These are phyloP conservation scores for Lotus japonicus DNA, from an alignment of 306 rosid genomes.

Conservation along the genomic window DNA sequence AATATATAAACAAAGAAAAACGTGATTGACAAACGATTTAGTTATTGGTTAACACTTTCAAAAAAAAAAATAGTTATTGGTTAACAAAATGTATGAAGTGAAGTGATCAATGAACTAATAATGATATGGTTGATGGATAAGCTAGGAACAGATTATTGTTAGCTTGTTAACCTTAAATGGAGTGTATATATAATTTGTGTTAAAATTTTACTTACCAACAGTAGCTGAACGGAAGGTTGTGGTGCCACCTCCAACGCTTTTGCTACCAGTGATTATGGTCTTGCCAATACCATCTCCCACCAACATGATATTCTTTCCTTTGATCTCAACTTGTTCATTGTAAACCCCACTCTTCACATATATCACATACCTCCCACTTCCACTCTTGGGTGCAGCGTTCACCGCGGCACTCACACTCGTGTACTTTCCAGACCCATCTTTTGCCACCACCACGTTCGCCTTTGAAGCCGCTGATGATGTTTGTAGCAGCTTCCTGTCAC, in stretches of 20 bases:
- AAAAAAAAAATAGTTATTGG: too few species aligned
- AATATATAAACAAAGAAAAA: not conserved
- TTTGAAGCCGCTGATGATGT: conserved; percentile 40
- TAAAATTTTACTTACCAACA: conserved; percentile 48
- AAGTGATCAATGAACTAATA: too few species aligned
- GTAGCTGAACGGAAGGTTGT: conserved; percentile 81
- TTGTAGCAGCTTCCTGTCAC: conserved; percentile 63
- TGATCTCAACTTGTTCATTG: conserved; percentile 61
- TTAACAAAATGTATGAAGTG: too few species aligned
- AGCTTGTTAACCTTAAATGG: not conserved
- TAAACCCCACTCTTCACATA: conserved; percentile 69
- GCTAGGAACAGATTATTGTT: not conserved
- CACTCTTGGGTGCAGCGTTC: conserved; percentile 35
- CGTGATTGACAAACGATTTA: not conserved
- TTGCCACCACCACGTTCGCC: conserved; percentile 63
- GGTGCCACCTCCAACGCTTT: conserved; percentile 81
- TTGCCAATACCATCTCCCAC: conserved; percentile 82
- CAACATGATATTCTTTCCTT: conserved; percentile 54
- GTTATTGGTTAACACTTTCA: not conserved
- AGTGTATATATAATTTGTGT: too few species aligned
- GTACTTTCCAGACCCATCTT: conserved; percentile 70
- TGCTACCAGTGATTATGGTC: conserved; percentile 77
- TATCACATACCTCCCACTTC: conserved; percentile 66
- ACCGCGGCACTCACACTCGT: conserved; percentile 49
- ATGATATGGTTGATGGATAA: not conserved